A percentile compares a stretch with the other conserved stretches of the same genome.
Evolutionary conservation across 2,329 filamentous ascomycete genomes (phyloP).

Genomic region (Epicoccum nigrum): DNA sequence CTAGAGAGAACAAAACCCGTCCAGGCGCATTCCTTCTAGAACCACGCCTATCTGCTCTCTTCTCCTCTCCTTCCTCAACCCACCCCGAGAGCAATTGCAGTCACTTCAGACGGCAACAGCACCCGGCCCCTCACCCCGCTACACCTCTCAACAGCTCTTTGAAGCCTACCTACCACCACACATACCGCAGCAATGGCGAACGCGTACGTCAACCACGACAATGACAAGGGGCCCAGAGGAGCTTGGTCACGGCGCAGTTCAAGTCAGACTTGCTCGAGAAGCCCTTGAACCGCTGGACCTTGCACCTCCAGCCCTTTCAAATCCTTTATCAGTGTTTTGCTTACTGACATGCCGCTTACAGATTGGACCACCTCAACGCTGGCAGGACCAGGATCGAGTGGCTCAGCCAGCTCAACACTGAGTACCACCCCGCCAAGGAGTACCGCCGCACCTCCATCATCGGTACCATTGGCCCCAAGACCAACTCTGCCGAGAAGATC

Average conservation of each 20-base stretch:
- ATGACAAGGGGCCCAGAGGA: slow-evolving; percentile 4
- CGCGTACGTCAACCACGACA: slow-evolving; percentile 60
- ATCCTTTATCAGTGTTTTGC: neutral
- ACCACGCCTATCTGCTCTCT: slow-evolving; percentile 15
- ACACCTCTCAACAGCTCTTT: slow-evolving; percentile 17
- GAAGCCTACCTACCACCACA: slow-evolving; percentile 4
- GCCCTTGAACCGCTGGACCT: slow-evolving; percentile 6
- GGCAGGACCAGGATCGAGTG: slow-evolving; percentile 75
- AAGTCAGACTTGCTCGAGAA: slow-evolving; percentile 8
- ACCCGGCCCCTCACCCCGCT: slow-evolving; percentile 28
- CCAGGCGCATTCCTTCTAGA: slow-evolving; percentile 23
- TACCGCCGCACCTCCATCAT: slow-evolving; percentile 98
- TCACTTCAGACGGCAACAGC: slow-evolving; percentile 17
- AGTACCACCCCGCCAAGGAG: slow-evolving; percentile 83
- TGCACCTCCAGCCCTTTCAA: slow-evolving; percentile 5
- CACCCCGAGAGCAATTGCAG: slow-evolving; percentile 20
- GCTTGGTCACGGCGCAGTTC: slow-evolving; percentile 16
- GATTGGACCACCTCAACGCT: slow-evolving; percentile 73
- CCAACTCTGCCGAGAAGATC: slow-evolving; percentile 96
- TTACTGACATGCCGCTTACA: slow-evolving; percentile 20
- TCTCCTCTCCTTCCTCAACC: slow-evolving; percentile 9
- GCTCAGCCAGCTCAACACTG: slow-evolving; percentile 83
- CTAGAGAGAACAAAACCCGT: slow-evolving; percentile 29
- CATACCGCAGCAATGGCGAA: slow-evolving; percentile 61
- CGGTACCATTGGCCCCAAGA: slow-evolving; percentile 98